Base-by-base conservation (phyloP, 139 green algal species). In the Ulvella scutata region DNA sequence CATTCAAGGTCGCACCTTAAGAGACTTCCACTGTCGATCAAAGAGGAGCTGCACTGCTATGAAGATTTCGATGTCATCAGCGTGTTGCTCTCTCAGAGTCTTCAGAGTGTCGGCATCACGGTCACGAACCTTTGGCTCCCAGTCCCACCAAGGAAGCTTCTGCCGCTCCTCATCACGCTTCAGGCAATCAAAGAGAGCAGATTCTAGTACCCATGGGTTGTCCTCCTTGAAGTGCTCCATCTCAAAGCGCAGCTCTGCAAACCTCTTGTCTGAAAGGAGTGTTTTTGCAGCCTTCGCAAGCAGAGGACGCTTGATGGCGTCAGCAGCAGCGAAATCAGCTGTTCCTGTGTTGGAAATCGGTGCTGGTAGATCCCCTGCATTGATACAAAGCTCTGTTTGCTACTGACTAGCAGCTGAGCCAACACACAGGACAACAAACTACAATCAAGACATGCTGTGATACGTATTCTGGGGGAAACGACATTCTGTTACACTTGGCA, bases 11-110 rank as follows among this genome's bases (percentile, higher is more conserved):
- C 73, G 7, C 79, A 92, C 88, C 82, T 87, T 91, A 4, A 94
- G 43, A 2, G 82, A 83, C 51, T 79, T 82, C 94, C 94, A 99
- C 85, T 98, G 93, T 44, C 76, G 80, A 81, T 99, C 88, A 79
- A 98, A 99, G 2, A 99, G 78, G 82, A 94, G 98, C 84, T 99
- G 94, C 40, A 91, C 79, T 1, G 87, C 93, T 0, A 94, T 84
- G 79, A 96, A 99, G 79, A 89, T 77, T 43, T 96, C 85, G 38
- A 97, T 93, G 23, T 81, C 79, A 2, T 85, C 78, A 29, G 80
- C 61, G 75, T 92, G 75, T 51, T 86, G 35, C 67, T 85, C 67
- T 6, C 78, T 77, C 40, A 83, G 81, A 72, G 83, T 75, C 76
- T 82, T 72, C 4, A 86, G 67, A 10, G 82, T 31, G 40, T 38